Evolutionary conservation across 371 early-diverging fungal species (phyloP), one percentile per base, ranked within the genome.

Genomic region (Chytridium lagenaria): DNA sequence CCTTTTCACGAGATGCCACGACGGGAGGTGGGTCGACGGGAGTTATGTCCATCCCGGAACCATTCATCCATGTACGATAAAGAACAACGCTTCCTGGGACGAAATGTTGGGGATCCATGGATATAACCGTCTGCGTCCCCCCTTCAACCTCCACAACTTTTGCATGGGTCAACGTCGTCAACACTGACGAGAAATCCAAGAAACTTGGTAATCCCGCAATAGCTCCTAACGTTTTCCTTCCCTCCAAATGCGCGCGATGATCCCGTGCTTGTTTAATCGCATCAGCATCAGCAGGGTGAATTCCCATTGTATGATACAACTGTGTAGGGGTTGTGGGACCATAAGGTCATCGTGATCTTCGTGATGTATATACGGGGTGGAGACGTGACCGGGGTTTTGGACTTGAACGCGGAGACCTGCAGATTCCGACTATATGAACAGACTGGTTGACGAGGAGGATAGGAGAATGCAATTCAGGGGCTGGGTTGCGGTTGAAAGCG

Each of bases 401-500:
- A 70, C 50, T 38, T 80, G 74, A 7, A 83, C 79, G 22, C 76
- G 50, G 16, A 83, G 71, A 10, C 78, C 73, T 0, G 81, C 81
- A 12, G 82, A 77, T 66, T 78, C n/a, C 74, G 15, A 84, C 23
- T 26, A 86, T 65, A 28, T 80, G 74, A n/a, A 78, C 78, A 28
- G 23, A 1, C 59, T 86, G 86, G 63, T 84, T 84, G 0, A 72
- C 72, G 10, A 86, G 76, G 12, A 70, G 50, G 51, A 84, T 86
- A 5, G 84, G 82, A 2, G 83, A 78, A 67, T 84, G 86, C 7
- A 74, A 59, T 16, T 75, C 63, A 1, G 15, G 7, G 19, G 50
- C 61, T n/a, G 72, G 69, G 63, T 69, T 26, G 16, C 74, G 66
- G 31, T 63, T 80, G 81, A 94, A 98, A 5, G 95, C 95, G 26